These are phyloP conservation scores for Plasmodium berghei DNA, from an alignment of 169 alveolate species.

Conservation along the genomic window DNA sequence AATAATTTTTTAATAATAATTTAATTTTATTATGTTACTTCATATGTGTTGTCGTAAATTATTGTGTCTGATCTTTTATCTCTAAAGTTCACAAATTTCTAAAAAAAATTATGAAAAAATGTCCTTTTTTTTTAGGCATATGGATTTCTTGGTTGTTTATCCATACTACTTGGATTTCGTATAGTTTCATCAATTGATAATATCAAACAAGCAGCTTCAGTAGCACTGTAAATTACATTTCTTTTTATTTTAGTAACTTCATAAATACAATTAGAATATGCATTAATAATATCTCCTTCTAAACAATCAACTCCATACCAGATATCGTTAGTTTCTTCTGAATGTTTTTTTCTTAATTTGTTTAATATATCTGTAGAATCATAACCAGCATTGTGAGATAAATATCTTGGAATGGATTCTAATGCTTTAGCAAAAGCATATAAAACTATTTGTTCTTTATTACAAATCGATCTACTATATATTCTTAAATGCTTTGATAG, in stretches of 20 bases:
- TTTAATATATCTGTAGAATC: slow-evolving; percentile 95
- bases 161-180: slow-evolving; percentile 92
- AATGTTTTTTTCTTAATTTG: slow-evolving; percentile 94
- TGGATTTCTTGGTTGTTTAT: slow-evolving; percentile 71
- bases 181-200: slow-evolving; percentile 98
- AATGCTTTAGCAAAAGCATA: slow-evolving; percentile 96
- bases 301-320: slow-evolving; percentile 97
- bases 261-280: slow-evolving; percentile 93
- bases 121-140: slow-evolving; percentile 18
- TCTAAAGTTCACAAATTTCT: too few relatives aligned
- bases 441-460: slow-evolving; percentile 95
- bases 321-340: slow-evolving; percentile 78
- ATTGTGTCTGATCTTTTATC: too few relatives aligned
- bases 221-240: slow-evolving; percentile 96
- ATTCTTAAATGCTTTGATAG: slow-evolving; percentile 79
- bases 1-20: too few relatives aligned
- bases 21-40: too few relatives aligned
- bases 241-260: slow-evolving; percentile 96
- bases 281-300: slow-evolving; percentile 92
- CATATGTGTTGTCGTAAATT: too few relatives aligned
- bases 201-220: slow-evolving; percentile 98
- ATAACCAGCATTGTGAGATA: slow-evolving; percentile 98
- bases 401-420: slow-evolving; percentile 96
- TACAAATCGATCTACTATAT: slow-evolving; percentile 89
- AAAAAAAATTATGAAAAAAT: too few relatives aligned